Base-by-base conservation (phyloP, 164 flowering plant genomes). In the Chimonanthus praecox region DNA sequence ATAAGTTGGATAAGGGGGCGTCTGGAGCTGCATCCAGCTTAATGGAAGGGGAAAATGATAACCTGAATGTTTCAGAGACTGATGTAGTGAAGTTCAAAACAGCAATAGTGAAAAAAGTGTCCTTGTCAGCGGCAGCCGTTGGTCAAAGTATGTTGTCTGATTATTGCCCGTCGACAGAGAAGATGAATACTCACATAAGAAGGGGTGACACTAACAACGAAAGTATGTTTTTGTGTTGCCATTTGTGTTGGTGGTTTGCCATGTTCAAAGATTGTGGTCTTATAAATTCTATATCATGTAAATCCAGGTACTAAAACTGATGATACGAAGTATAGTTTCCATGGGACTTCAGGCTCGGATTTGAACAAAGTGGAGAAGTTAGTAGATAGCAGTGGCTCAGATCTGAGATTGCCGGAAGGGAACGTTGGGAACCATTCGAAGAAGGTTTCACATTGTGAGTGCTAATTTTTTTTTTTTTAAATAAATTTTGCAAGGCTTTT, bases 201-300 rank as follows among this genome's bases (percentile, higher is more conserved):
- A 82, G 82, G 71, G 46, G 64, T 49, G 48, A 67, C 46, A 47
- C 9, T 70, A 67, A 67, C 8, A 69, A 69, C 75, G 77, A 82
- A 74, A 77, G 92, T 90, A 85, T 75, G 83, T 46, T 71, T 46
- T 61, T 9, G 64, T n/a, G 75, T 4, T 16, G 45, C 13, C 8
- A 7, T 47, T 33, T 9, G 43, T 69, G 64, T 73, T 15, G 47
- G 47, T 68, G 20, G 47, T 5, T 5, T 54, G 5, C 60, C n/a
- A n/a, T 47, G 47, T 15, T 5, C 1, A n/a, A 18, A 48, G 9
- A 48, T 47, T 47, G 60, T 54, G 54, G 50, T 50, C 45, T 49
- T 20, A 21, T 3, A 63, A 49, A 7, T 64, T 58, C 47, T 65
- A 4, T 3, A 58, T 73, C 21, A 48, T 64, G 51, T 33, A 54